A percentile compares a stretch with the other conserved stretches of the same genome.
These are phyloP conservation scores for Lentinus brumalis DNA, from an alignment of 768 basidiomycete genomes.

Conservation along the genomic window DNA sequence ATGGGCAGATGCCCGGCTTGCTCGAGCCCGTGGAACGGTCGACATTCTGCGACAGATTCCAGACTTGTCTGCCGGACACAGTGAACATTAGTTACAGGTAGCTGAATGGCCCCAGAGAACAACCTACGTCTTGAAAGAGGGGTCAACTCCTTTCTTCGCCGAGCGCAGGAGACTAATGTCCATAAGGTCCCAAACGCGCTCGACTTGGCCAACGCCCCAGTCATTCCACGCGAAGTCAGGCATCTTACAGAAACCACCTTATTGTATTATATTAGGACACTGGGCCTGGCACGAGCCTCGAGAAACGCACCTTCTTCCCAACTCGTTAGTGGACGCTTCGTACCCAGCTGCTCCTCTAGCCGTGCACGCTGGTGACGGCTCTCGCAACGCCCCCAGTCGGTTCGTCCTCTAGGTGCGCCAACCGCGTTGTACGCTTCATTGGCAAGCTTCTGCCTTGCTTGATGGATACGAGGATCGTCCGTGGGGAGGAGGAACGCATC, in stretches of 20 bases:
- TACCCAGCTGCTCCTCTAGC: conserved; percentile 79
- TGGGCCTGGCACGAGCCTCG: too few relatives aligned
- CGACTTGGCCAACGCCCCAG: conserved; percentile 91
- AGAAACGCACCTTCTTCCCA: conserved; percentile 83
- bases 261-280: background rate
- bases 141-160: conserved; percentile 78
- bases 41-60: conserved; percentile 97
- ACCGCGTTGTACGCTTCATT: conserved; percentile 63
- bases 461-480: conserved; percentile 90
- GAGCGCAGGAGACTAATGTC: conserved; percentile 87
- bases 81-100: background rate
- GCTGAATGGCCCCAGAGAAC: too few relatives aligned
- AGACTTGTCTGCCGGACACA: conserved; percentile 62
- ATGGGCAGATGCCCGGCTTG: conserved; percentile 85
- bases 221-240: conserved; percentile 93
- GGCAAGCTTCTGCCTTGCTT: conserved; percentile 83
- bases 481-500: conserved; percentile 91
- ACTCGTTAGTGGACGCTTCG: conserved; percentile 82
- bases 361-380: conserved; percentile 88
- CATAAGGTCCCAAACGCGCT: conserved; percentile 94
- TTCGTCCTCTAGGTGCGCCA: conserved; percentile 71
- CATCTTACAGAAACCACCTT: conserved; percentile 81
- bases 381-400: conserved; percentile 92
- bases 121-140: conserved; percentile 84
- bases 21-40: conserved; percentile 85